Conservation (phyloP, 2,329 filamentous ascomycete genomes). For the Amphichorda felina region DNA sequence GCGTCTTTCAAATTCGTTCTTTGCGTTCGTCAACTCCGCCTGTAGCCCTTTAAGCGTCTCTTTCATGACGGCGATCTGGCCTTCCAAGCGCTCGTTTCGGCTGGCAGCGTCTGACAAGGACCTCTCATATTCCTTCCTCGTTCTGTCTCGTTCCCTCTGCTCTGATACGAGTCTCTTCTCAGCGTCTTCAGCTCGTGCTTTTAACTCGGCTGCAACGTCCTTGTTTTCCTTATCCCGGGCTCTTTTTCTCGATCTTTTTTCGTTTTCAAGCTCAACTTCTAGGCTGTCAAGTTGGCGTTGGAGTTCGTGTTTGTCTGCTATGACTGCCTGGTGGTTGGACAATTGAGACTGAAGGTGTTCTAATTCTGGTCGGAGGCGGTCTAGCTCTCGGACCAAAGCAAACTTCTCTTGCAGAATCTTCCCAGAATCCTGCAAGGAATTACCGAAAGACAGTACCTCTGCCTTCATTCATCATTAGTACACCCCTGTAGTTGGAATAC, state of each 20-base stretch:
- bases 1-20: slow-evolving; percentile 24
- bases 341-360: slow-evolving; percentile 44
- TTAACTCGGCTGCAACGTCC: slow-evolving; percentile 29
- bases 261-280: slow-evolving; percentile 73
- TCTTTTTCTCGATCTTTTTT: slow-evolving; percentile 35
- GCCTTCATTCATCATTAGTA: slow-evolving; percentile 31
- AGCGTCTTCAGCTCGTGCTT: slow-evolving; percentile 19
- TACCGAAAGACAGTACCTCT: slow-evolving; percentile 59
- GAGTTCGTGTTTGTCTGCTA: slow-evolving; percentile 69
- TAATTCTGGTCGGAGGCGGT: slow-evolving; percentile 40
- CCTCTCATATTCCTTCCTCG: slow-evolving; percentile 34
- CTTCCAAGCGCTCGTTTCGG: slow-evolving; percentile 54
- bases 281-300: slow-evolving; percentile 66
- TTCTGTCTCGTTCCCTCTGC: slow-evolving; percentile 32
- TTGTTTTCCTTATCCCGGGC: slow-evolving; percentile 19
- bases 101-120: slow-evolving; percentile 48
- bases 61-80: slow-evolving; percentile 57
- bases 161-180: slow-evolving; percentile 25
- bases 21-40: slow-evolving; percentile 56
- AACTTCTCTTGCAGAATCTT: slow-evolving; percentile 53
- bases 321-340: slow-evolving; percentile 49
- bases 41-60: slow-evolving; percentile 59
- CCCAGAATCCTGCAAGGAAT: slow-evolving; percentile 55
- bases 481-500: neutral
- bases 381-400: slow-evolving; percentile 37